Evolutionary conservation across 441 rosid species (phyloP).

Genomic region (Metrosideros polymorpha): DNA sequence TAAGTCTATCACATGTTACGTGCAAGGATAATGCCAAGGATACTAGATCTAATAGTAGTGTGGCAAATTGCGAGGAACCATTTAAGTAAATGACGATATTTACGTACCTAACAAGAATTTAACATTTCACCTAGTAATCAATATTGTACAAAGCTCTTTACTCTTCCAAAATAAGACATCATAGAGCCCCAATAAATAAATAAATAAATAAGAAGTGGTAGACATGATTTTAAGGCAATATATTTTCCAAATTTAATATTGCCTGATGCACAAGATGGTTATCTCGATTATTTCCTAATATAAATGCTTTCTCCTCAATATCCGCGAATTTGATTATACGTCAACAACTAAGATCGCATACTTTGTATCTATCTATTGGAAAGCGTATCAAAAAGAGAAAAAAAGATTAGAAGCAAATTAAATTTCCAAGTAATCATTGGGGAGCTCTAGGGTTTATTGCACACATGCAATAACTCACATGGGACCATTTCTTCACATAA

Average conservation of each 20-base stretch:
- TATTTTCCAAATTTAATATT: neutral
- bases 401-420: neutral
- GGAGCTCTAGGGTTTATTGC: neutral
- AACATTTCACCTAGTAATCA: neutral
- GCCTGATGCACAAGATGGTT: neutral
- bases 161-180: neutral
- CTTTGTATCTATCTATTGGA: neutral
- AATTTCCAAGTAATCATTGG: neutral
- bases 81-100: neutral
- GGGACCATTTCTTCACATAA: neutral
- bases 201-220: neutral
- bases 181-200: neutral
- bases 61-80: neutral
- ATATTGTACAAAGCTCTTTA: neutral
- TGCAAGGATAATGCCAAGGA: neutral
- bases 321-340: neutral
- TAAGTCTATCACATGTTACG: neutral
- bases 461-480: neutral
- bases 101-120: neutral
- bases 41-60: neutral
- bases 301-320: neutral
- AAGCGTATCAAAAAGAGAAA: neutral
- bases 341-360: neutral
- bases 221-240: neutral
- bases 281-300: neutral